These are phyloP conservation scores for Jacaranda mimosifolia DNA, from an alignment of 257 asterid genomes.

Conservation along the genomic window DNA sequence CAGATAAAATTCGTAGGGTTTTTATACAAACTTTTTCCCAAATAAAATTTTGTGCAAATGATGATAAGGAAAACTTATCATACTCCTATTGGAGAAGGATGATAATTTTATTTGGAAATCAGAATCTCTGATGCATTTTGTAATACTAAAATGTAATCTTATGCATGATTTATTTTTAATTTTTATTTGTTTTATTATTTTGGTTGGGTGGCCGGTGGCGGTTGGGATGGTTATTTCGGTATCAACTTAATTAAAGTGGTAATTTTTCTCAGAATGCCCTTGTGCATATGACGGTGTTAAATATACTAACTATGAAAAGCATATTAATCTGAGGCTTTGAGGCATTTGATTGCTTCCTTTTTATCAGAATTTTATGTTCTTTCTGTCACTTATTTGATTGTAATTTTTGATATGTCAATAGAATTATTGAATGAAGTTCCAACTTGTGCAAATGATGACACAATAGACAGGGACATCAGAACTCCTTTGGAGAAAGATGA, in stretches of 20 bases:
- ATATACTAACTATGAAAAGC: slow-evolving; percentile 63
- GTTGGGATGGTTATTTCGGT: background rate
- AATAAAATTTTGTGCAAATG: slow-evolving; percentile 40
- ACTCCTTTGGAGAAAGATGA: slow-evolving; percentile 51
- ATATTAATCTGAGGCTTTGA: slow-evolving; percentile 53
- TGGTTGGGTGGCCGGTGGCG: no score
- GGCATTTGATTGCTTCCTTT: background rate
- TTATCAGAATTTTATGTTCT: background rate
- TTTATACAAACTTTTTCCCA: background rate
- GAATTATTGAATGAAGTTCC: background rate
- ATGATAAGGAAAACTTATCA: slow-evolving; percentile 34
- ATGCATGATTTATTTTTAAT: background rate
- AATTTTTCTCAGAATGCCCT: background rate
- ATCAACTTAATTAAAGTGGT: background rate
- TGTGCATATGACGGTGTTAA: slow-evolving; percentile 69
- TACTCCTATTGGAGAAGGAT: slow-evolving; percentile 56
- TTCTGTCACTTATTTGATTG: background rate
- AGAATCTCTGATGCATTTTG: slow-evolving; percentile 65
- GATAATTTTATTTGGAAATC: slow-evolving; percentile 54
- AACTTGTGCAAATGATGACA: slow-evolving; percentile 56
- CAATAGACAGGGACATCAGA: slow-evolving; percentile 92
- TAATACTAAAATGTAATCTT: background rate
- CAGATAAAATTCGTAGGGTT: background rate
- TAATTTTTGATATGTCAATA: background rate
- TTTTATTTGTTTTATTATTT: background rate